Conservation (phyloP, 345 rosid species). For the Psidium friedrichsthalianum region DNA sequence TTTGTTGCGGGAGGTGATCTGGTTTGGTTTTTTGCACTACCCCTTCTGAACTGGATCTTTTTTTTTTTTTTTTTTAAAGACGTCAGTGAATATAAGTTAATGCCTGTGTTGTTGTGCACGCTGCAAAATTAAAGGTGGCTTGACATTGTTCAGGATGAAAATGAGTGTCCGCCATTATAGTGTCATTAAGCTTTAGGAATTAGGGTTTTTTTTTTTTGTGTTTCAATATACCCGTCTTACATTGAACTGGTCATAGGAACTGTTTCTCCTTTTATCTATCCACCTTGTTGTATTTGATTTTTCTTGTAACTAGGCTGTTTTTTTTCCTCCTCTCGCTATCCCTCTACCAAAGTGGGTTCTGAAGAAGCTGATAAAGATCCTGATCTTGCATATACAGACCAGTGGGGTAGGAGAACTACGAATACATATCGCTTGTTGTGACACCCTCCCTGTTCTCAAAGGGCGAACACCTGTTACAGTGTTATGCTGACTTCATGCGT, state of each 20-base stretch:
- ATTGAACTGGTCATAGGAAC: too few relatives aligned
- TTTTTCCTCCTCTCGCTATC: slow-evolving; percentile 33
- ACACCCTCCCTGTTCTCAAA: slow-evolving; percentile 72
- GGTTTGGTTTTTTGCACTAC: not conserved
- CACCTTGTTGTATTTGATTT: not conserved
- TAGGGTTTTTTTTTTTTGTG: not conserved
- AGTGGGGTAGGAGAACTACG: slow-evolving; percentile 95
- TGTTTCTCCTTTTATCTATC: too few relatives aligned
- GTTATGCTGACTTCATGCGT: slow-evolving; percentile 90
- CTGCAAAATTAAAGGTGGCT: not conserved
- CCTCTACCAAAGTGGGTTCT: slow-evolving; percentile 82
- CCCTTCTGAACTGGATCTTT: not conserved
- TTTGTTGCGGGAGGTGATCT: too few relatives aligned
- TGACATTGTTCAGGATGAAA: not conserved
- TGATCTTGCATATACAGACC: slow-evolving; percentile 93
- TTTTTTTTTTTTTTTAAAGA: not conserved
- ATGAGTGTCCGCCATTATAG: not conserved
- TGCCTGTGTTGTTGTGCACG: not conserved
- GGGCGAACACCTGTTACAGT: slow-evolving; percentile 89
- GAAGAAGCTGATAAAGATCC: slow-evolving; percentile 61
- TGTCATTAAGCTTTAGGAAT: not conserved
- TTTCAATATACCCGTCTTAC: not conserved
- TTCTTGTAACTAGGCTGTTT: not conserved
- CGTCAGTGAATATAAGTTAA: not conserved
- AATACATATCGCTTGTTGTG: slow-evolving; percentile 81